phyloP scores from a whole-genome alignment of 306 rosid species.

The Hippophae rhamnoides region DNA sequence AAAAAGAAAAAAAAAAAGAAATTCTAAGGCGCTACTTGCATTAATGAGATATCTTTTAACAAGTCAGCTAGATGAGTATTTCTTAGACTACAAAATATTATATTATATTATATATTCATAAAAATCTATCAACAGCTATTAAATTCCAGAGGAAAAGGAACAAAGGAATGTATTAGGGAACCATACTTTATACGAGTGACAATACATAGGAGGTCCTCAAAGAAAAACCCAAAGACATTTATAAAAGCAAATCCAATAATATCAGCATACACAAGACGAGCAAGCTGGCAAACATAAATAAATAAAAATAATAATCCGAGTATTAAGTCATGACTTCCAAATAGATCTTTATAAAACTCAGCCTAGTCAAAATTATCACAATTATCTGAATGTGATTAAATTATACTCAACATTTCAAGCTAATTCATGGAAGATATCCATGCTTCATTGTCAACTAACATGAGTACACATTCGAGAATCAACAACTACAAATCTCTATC shows the following conservation, averaged over 20 bases:
- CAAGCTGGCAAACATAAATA: not conserved
- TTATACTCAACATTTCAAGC: not conserved
- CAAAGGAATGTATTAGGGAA: not conserved
- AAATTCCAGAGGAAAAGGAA: no score
- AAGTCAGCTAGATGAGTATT: slow-evolving; percentile 1
- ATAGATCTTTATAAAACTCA: not conserved
- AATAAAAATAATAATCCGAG: not conserved
- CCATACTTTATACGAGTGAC: no score
- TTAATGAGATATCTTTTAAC: not conserved
- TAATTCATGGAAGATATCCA: not conserved
- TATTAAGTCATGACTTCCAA: no score
- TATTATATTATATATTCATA: not conserved
- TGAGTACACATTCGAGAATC: not conserved
- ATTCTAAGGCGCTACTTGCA: slow-evolving; percentile 16
- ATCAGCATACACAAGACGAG: not conserved
- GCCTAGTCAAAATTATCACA: not conserved
- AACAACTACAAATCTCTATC: not conserved
- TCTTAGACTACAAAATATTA: not conserved
- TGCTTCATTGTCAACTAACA: not conserved
- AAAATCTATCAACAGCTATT: not conserved
- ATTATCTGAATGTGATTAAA: not conserved
- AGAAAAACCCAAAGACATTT: no score
- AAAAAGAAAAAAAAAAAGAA: slow-evolving; percentile 22
- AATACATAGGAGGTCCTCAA: no score
- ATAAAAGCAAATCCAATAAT: not conserved